A percentile compares a stretch with the other conserved stretches of the same genome.
Evolutionary conservation across 345 rosid genomes (phyloP).

Genomic region (Acer yangbiense): DNA sequence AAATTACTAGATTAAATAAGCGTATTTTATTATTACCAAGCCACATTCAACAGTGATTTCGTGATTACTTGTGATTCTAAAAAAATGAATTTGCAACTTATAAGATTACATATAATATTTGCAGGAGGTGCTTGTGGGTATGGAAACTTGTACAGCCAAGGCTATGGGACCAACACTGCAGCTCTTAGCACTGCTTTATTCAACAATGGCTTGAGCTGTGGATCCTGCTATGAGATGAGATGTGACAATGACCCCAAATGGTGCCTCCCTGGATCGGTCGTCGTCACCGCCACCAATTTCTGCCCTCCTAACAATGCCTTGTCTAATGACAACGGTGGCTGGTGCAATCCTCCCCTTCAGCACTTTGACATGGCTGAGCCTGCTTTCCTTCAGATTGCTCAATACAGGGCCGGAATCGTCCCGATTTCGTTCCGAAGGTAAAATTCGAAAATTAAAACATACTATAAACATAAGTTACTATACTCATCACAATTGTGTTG

Average conservation of each 20-base stretch:
- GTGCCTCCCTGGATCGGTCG: conserved; percentile 67
- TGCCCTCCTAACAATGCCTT: conserved; percentile 83
- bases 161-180: conserved; percentile 79
- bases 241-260: conserved; percentile 64
- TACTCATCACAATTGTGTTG: too few species aligned
- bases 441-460: too few species aligned
- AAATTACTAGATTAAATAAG: too few species aligned
- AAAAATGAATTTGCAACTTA: background rate
- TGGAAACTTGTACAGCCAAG: conserved; percentile 71
- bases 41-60: too few species aligned
- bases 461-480: too few species aligned
- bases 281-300: conserved; percentile 84
- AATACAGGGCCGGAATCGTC: conserved; percentile 90
- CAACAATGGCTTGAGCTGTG: conserved; percentile 80
- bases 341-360: conserved; percentile 99
- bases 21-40: too few species aligned
- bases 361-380: conserved; percentile 98
- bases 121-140: conserved; percentile 88
- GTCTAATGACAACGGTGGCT: conserved; percentile 86
- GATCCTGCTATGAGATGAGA: conserved; percentile 74
- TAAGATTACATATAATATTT: background rate
- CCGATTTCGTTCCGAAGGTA: conserved; percentile 90
- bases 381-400: conserved; percentile 90
- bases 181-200: conserved; percentile 78
- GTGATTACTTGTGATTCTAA: too few species aligned